phyloP scores from a whole-genome alignment of 2,329 filamentous ascomycete genomes.

The Colletotrichum melonis region DNA sequence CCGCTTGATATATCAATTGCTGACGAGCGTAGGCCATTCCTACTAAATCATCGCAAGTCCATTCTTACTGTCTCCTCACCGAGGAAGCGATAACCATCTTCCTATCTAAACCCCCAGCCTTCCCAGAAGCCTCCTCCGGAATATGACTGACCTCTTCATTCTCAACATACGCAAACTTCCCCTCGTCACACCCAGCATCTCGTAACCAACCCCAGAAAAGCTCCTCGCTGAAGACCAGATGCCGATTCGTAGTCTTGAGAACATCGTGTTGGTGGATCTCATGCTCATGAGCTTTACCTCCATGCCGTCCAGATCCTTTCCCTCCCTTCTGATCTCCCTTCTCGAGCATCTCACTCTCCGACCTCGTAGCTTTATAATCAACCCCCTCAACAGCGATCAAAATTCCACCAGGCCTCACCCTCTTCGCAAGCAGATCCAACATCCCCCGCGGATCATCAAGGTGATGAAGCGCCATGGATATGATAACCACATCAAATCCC shows the following conservation, averaged over 20 bases:
- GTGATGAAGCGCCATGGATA: slow-evolving; percentile 51
- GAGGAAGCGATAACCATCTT: slow-evolving; percentile 26
- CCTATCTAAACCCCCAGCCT: slow-evolving; percentile 17
- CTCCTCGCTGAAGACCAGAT: slow-evolving; percentile 39
- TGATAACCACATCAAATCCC: slow-evolving; percentile 47
- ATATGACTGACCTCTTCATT: slow-evolving; percentile 29
- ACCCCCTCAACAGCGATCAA: slow-evolving; percentile 47
- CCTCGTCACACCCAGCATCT: slow-evolving; percentile 58
- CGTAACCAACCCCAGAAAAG: slow-evolving; percentile 39
- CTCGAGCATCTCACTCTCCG: background rate
- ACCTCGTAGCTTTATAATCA: slow-evolving; percentile 15
- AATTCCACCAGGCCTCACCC: slow-evolving; percentile 44
- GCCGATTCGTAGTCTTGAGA: slow-evolving; percentile 37
- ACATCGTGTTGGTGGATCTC: background rate
- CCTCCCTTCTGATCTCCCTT: background rate
- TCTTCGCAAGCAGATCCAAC: slow-evolving; percentile 42
- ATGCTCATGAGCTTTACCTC: slow-evolving; percentile 6
- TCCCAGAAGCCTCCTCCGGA: slow-evolving; percentile 7
- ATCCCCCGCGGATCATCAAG: slow-evolving; percentile 43
- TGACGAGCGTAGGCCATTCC: background rate
- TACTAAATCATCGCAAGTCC: background rate
- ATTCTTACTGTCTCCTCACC: background rate
- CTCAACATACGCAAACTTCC: slow-evolving; percentile 15
- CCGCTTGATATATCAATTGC: background rate
- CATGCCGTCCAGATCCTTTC: background rate